Evolutionary conservation across 495 filamentous ascomycete genomes (phyloP).

Genomic region (Cercophora scortea): DNA sequence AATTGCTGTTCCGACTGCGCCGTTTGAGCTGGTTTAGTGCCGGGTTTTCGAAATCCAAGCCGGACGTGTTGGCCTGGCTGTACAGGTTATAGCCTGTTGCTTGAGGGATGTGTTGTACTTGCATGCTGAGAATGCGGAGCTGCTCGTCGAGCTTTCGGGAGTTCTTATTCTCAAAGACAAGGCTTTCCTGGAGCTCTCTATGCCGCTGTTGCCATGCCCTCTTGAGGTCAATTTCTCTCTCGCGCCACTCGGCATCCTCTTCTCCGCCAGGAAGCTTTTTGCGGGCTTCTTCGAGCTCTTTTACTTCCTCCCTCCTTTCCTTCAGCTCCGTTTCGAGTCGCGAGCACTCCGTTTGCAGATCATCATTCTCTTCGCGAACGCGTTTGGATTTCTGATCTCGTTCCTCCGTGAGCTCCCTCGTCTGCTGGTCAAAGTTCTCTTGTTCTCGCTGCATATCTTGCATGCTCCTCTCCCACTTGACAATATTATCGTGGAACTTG

Average conservation of each 20-base stretch:
- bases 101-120: slow-evolving; percentile 29
- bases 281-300: slow-evolving; percentile 47
- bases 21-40: slow-evolving; percentile 42
- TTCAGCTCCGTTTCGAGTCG: slow-evolving; percentile 40
- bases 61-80: slow-evolving; percentile 37
- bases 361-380: slow-evolving; percentile 19
- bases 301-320: slow-evolving; percentile 40
- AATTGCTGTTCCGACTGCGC: slow-evolving; percentile 49
- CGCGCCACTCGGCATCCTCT: slow-evolving; percentile 46
- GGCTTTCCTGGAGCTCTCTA: slow-evolving; percentile 34
- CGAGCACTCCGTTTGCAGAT: slow-evolving; percentile 25
- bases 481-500: slow-evolving; percentile 47
- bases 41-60: slow-evolving; percentile 40
- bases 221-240: slow-evolving; percentile 33
- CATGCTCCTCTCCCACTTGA: slow-evolving; percentile 49
- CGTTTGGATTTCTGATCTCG: slow-evolving; percentile 26
- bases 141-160: slow-evolving; percentile 32
- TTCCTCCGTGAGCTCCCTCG: slow-evolving; percentile 34
- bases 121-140: slow-evolving; percentile 21
- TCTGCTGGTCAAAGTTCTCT: slow-evolving; percentile 33
- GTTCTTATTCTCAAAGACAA: slow-evolving; percentile 27
- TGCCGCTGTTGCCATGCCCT: slow-evolving; percentile 38
- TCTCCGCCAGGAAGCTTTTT: slow-evolving; percentile 44
- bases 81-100: slow-evolving; percentile 28
- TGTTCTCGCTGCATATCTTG: slow-evolving; percentile 36